Conservation (phyloP, 108 stramenopile genomes). For the Epithemia pelagica region DNA sequence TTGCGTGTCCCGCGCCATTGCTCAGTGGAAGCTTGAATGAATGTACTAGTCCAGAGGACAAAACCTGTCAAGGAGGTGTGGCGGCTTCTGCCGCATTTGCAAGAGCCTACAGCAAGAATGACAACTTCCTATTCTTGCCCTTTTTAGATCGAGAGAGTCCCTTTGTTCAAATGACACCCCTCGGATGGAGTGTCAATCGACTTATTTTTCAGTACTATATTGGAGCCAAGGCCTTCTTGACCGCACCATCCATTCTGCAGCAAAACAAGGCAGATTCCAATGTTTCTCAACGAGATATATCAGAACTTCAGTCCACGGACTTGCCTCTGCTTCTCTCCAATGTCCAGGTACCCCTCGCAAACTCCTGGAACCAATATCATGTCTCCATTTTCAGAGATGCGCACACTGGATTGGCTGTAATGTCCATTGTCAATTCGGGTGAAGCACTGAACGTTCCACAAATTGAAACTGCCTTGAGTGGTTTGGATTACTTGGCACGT, state of each 20-base stretch:
- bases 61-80: constrained; percentile 5
- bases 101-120: neutral
- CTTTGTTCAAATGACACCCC: constrained; percentile 26
- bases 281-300: constrained; percentile 16
- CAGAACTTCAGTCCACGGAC: constrained; percentile 10
- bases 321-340: constrained; percentile 23
- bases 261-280: constrained; percentile 14
- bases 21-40: neutral
- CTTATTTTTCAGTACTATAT: constrained; percentile 13
- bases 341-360: constrained; percentile 15
- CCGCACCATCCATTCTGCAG: constrained; percentile 14
- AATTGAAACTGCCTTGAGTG: constrained; percentile 9
- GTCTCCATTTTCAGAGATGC: constrained; percentile 13
- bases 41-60: neutral
- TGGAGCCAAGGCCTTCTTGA: constrained; percentile 10
- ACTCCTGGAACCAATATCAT: constrained; percentile 18
- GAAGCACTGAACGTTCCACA: constrained; percentile 7
- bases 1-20: neutral
- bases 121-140: neutral
- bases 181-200: constrained; percentile 20
- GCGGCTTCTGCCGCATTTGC: neutral
- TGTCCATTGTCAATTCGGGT: constrained; percentile 7
- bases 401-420: constrained; percentile 16
- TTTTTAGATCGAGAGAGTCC: neutral
- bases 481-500: constrained; percentile 13